These are phyloP conservation scores for Neopestalotiopsis sp. DNA, from an alignment of 2,329 filamentous ascomycete species.

Conservation along the genomic window DNA sequence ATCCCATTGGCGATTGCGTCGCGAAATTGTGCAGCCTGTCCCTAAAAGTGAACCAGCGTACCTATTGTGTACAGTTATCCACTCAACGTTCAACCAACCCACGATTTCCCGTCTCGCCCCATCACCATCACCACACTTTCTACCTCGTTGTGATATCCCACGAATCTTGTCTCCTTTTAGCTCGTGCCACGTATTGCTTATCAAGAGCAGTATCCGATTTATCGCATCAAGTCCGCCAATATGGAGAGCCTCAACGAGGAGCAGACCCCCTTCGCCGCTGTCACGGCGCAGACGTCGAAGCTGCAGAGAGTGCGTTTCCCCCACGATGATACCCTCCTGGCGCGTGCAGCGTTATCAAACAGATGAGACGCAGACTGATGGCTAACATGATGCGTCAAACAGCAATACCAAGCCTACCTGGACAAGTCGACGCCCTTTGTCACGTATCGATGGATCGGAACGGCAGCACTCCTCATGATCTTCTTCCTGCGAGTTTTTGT, in stretches of 20 bases:
- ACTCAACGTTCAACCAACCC: conserved; percentile 1
- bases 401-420: conserved; percentile 94
- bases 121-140: conserved; percentile 2
- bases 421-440: conserved; percentile 92
- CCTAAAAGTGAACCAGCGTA: too few relatives aligned
- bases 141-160: not conserved
- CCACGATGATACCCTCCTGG: not conserved
- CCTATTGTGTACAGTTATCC: not conserved
- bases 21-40: conserved; percentile 10
- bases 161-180: not conserved
- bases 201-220: not conserved
- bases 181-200: not conserved
- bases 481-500: conserved; percentile 91
- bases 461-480: conserved; percentile 73
- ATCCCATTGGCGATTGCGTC: conserved; percentile 16
- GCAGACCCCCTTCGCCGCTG: conserved; percentile 88
- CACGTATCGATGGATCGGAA: conserved; percentile 87
- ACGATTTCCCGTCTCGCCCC: not conserved
- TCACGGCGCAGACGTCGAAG: conserved; percentile 82
- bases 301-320: conserved; percentile 63
- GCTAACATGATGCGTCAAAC: not conserved
- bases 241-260: conserved; percentile 92
- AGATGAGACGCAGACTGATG: not conserved
- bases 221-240: not conserved
- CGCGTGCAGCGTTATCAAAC: not conserved